Evolutionary conservation across 1,284 basidiomycete species (phyloP), one percentile per base, ranked within the genome.

Genomic region (Clitocybe nebularis): DNA sequence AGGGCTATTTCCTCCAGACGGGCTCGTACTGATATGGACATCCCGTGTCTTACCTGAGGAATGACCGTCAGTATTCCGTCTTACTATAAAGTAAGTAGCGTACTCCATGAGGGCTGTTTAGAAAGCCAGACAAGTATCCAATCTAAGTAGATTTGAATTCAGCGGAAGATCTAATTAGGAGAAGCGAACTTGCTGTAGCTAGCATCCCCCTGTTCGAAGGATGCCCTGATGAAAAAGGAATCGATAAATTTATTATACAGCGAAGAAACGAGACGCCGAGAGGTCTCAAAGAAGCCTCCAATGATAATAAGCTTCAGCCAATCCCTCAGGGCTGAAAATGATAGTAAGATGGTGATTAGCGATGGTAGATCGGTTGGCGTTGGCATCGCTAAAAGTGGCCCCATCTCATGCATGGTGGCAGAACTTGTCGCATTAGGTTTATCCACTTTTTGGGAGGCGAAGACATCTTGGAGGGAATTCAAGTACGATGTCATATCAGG

Each of bases 121-220:
- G 72, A 68, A 3, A 79, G 51, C 76, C 77, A 78, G 21, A 67
- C 55, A 60, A 77, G 68, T 51, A 78, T 67, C 75, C 75, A 76
- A 20, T 65, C 69, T 69, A n/a, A 19, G 9, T 9, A 35, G 20
- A 37, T 5, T 24, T 25, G 22, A 41, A 34, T 11, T 11, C 14
- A 11, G 44, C 7, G 23, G 10, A 4, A 23, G 10, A 10, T 16
- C 13, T 1, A n/a, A 16, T 10, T 16, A 19, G 25, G 16, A 5
- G 20, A 17, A 17, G 37, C 20, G 10, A 32, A 47, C 53, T 25
- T 41, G 53, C 54, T 39, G 25, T 55, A 57, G 42, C 53, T 53
- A 10, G 37, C 20, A 34, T 57, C 55, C 5, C 49, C 34, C 24
- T 57, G 49, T 16, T 52, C 46, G 30, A 57, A 57, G 17, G 41